A percentile compares a stretch with the other conserved stretches of the same genome.
Conservation (phyloP, 805 yeast genomes). For the Saccharomyces kudriavzevii region DNA sequence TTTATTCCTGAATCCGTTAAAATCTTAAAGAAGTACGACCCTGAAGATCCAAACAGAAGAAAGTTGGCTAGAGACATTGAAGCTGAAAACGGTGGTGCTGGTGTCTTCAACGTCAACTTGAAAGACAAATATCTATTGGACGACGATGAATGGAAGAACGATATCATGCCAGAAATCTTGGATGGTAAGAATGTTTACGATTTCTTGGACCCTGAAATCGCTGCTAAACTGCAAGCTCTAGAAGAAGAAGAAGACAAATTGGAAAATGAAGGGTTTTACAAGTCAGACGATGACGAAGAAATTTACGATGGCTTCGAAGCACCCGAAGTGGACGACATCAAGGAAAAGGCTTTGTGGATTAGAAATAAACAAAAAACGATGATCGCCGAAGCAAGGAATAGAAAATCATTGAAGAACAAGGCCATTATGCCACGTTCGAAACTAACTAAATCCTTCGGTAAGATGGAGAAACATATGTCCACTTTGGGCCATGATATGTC, state of each 20-base stretch:
- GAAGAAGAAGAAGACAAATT: constrained; percentile 96
- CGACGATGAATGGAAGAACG: constrained; percentile 96
- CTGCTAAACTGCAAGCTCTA: constrained; percentile 83
- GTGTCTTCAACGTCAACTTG: constrained; percentile 89
- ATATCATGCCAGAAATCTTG: constrained; percentile 90
- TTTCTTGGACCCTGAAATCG: constrained; percentile 92
- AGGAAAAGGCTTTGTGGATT: constrained; percentile 89
- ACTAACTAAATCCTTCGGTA: constrained; percentile 59
- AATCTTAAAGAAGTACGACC: constrained; percentile 57
- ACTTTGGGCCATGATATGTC: constrained; percentile 81
- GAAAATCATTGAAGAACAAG: constrained; percentile 79
- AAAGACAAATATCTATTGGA: constrained; percentile 88
- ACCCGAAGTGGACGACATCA: constrained; percentile 59
- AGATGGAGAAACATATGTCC: constrained; percentile 85
- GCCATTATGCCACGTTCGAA: constrained; percentile 89
- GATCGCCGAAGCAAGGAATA: constrained; percentile 79
- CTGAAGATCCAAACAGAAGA: constrained; percentile 74
- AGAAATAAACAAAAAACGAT: constrained; percentile 90
- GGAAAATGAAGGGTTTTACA: constrained; percentile 92
- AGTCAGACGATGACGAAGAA: constrained; percentile 61
- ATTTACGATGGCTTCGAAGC: constrained; percentile 67
- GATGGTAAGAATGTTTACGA: constrained; percentile 97
- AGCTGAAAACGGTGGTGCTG: constrained; percentile 96
- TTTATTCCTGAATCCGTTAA: constrained; percentile 73
- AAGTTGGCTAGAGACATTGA: constrained; percentile 81